A percentile compares a stretch with the other conserved stretches of the same genome.
phyloP scores from a whole-genome alignment of 805 yeast species.

The Starmerella gropengiesseri region DNA sequence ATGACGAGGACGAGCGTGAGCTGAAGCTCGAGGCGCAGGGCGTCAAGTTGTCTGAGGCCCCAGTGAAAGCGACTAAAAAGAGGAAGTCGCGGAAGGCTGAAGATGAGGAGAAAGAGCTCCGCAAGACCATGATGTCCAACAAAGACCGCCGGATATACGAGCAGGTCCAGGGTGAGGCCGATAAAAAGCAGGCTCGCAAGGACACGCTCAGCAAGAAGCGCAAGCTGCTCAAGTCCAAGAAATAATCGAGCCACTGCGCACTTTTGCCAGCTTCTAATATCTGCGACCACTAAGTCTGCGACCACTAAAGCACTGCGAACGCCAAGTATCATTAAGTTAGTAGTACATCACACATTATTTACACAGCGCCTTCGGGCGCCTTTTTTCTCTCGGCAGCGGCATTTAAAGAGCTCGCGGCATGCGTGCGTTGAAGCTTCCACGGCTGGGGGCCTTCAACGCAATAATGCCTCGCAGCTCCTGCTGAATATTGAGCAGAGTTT shows the following conservation, averaged over 20 bases:
- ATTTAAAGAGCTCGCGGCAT: conserved; percentile 29
- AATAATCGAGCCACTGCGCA: too few species aligned
- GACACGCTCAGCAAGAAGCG: conserved; percentile 62
- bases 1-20: conserved; percentile 46
- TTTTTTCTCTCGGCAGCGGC: too few species aligned
- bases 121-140: conserved; percentile 95
- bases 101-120: conserved; percentile 75
- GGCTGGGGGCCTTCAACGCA: conserved; percentile 61
- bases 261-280: too few species aligned
- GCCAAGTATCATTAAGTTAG: too few species aligned
- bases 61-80: conserved; percentile 28
- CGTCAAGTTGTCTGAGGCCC: conserved; percentile 53
- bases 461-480: conserved; percentile 58
- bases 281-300: too few species aligned
- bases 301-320: too few species aligned
- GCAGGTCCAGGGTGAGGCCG: conserved; percentile 87
- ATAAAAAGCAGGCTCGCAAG: conserved; percentile 67
- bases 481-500: conserved; percentile 51
- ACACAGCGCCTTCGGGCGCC: too few species aligned
- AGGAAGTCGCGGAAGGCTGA: conserved; percentile 40
- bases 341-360: too few species aligned
- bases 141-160: conserved; percentile 89
- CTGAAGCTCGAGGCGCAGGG: conserved; percentile 87
- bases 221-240: conserved; percentile 30
- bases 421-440: conserved; percentile 73